A percentile compares a stretch with the other conserved stretches of the same genome.
Conservation (phyloP, 2,329 filamentous ascomycete species). For the Colletotrichum tamarilloi region DNA sequence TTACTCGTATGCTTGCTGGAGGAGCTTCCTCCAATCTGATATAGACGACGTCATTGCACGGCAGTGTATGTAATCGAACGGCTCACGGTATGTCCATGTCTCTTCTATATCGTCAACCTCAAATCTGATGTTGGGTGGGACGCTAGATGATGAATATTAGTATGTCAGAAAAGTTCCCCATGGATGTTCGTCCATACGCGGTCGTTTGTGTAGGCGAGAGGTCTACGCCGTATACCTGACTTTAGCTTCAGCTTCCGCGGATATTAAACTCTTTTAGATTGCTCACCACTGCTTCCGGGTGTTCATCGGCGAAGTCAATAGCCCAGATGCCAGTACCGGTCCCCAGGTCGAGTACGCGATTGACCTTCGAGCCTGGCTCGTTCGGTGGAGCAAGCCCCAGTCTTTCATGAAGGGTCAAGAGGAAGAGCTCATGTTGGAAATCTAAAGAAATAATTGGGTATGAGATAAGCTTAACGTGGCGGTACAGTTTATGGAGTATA, state of each 20-base stretch:
- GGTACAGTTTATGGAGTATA: too few relatives aligned
- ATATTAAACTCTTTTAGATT: too few relatives aligned
- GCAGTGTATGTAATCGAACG: constrained; percentile 67
- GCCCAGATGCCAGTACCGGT: constrained; percentile 59
- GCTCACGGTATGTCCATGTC: constrained; percentile 58
- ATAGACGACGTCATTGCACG: constrained; percentile 64
- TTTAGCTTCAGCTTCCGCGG: too few relatives aligned
- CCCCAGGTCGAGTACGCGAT: constrained; percentile 55
- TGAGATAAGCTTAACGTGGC: too few relatives aligned
- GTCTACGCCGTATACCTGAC: constrained; percentile 50
- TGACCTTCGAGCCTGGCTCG: constrained; percentile 35
- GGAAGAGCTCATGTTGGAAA: constrained; percentile 49
- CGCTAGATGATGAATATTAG: constrained; percentile 37
- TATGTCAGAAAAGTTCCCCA: fast-evolving
- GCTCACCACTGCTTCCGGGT: constrained; percentile 44
- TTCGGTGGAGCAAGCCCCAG: constrained; percentile 42
- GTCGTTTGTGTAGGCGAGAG: constrained; percentile 53
- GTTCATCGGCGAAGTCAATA: constrained; percentile 54
- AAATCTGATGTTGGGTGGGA: constrained; percentile 66
- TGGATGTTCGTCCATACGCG: constrained; percentile 39
- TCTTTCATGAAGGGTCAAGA: constrained; percentile 44
- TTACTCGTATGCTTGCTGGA: constrained; percentile 47
- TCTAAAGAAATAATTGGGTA: too few relatives aligned
- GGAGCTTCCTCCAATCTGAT: constrained; percentile 59
- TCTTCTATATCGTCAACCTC: constrained; percentile 66